phyloP scores from a whole-genome alignment of 1,284 basidiomycete species.

The Heterobasidion irregulare region DNA sequence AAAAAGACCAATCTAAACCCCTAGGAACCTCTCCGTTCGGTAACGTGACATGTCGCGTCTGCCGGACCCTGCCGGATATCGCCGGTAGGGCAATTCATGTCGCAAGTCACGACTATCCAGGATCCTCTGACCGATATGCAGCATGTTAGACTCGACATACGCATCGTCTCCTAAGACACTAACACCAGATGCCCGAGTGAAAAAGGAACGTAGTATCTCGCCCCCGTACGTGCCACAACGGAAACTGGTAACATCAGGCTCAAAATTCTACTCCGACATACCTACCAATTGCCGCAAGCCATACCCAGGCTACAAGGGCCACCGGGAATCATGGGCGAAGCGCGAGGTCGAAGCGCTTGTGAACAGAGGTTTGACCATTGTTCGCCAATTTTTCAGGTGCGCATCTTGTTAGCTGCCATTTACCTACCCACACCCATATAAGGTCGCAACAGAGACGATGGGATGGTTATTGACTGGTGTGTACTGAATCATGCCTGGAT shows the following conservation, averaged over 20 bases:
- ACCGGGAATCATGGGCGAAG: slow-evolving; percentile 14
- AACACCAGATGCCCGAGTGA: slow-evolving; percentile 8
- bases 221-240: slow-evolving; percentile 9
- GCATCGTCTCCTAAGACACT: neutral
- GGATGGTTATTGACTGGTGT: slow-evolving; percentile 24
- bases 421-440: neutral
- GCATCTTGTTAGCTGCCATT: neutral
- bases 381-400: slow-evolving; percentile 16
- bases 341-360: slow-evolving; percentile 13
- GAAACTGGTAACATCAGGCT: slow-evolving; percentile 15
- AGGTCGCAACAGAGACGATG: slow-evolving; percentile 15
- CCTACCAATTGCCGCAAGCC: slow-evolving; percentile 14
- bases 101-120: no score
- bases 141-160: neutral
- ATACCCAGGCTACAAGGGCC: slow-evolving; percentile 8
- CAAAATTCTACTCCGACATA: slow-evolving; percentile 15
- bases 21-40: no score
- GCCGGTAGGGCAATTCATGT: no score
- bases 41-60: no score
- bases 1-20: no score
- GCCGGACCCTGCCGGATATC: no score
- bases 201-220: slow-evolving; percentile 18
- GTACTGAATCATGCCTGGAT: neutral
- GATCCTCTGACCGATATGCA: neutral
- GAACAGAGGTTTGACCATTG: slow-evolving; percentile 10